Base-by-base conservation (phyloP, 164 flowering plant species). In the Litsea cubeba region DNA sequence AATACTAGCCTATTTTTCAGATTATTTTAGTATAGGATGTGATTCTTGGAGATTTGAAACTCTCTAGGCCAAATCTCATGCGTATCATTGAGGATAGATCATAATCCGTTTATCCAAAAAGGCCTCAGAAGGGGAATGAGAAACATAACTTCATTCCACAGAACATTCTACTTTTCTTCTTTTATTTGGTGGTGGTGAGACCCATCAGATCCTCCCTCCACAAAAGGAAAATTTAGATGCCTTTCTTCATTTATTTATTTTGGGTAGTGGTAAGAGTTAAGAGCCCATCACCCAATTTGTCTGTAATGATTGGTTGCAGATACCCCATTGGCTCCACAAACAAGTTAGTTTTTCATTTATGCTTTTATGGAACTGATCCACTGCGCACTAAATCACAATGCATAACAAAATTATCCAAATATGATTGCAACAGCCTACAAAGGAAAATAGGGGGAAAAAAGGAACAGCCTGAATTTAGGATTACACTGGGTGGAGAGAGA, bases 1-100 rank as follows among this genome's bases (percentile, higher is more conserved):
- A 40, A 40, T 11, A 5, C 46, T 40, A 40, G 46, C 46, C 46
- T 40, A 40, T 40, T 40, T 40, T 40, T 40, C 46, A 40, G 11
- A 5, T 40, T 40, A 40, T 40, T 40, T 40, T 7, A 40, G 46
- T 8, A 40, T 22, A 24, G 28, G 66, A 14, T 63, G 30, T 28
- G 69, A 66, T 66, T 66, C 40, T 28, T 20, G 30, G 11, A 32
- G 69, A 66, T 66, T 66, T 66, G 69, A 40, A 26, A 26, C 22
- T 66, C 69, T 28, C 66, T 26, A 66, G 11, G 30, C 40, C 69
- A 32, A 28, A 66, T 66, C 69, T 66, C 69, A 66, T 40, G 14
- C 69, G 15, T 66, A 18, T 66, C 69, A 28, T 66, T 17, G 15
- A 17, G n/a, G 49, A 66, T 63, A 22, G n/a, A 23, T 63, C 26